A percentile compares a stretch with the other conserved stretches of the same genome.
These are phyloP conservation scores for Aspergillus brasiliensis DNA, from an alignment of 2,329 filamentous ascomycete species.

Conservation along the genomic window DNA sequence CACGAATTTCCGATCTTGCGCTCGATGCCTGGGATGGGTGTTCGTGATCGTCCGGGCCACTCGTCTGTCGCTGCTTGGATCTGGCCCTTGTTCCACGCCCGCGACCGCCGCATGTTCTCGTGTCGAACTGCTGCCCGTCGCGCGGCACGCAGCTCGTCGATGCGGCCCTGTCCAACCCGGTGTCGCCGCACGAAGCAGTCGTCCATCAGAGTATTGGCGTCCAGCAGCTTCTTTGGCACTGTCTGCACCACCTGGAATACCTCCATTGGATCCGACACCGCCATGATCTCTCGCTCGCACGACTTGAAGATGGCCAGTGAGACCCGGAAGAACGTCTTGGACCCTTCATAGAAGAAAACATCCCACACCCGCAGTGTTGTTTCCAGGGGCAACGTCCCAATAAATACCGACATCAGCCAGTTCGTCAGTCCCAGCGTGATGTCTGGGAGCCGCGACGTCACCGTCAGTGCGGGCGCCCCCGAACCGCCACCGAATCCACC, in stretches of 20 bases:
- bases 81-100: constrained; percentile 37
- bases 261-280: constrained; percentile 84
- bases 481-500: constrained; percentile 53
- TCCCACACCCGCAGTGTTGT: constrained; percentile 93
- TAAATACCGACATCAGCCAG: constrained; percentile 98
- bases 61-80: constrained; percentile 37
- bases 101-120: constrained; percentile 43
- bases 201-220: constrained; percentile 80
- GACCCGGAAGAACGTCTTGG: constrained; percentile 89
- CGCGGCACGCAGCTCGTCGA: constrained; percentile 74
- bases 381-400: constrained; percentile 89
- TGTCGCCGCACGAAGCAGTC: constrained; percentile 78
- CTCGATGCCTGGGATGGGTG: constrained; percentile 33
- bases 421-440: constrained; percentile 91
- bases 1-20: constrained; percentile 37
- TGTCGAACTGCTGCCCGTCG: constrained; percentile 56
- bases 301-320: constrained; percentile 89
- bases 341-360: constrained; percentile 92
- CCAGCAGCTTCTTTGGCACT: constrained; percentile 76
- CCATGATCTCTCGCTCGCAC: constrained; percentile 77
- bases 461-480: constrained; percentile 46
- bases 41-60: constrained; percentile 32
- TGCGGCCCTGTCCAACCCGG: constrained; percentile 76
- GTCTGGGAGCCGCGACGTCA: constrained; percentile 68
- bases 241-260: constrained; percentile 93